Percentiles rank a stretch among this genome's conserved stretches.
Conservation (phyloP, 208 protist genomes). For the Acanthamoeba quina region DNA sequence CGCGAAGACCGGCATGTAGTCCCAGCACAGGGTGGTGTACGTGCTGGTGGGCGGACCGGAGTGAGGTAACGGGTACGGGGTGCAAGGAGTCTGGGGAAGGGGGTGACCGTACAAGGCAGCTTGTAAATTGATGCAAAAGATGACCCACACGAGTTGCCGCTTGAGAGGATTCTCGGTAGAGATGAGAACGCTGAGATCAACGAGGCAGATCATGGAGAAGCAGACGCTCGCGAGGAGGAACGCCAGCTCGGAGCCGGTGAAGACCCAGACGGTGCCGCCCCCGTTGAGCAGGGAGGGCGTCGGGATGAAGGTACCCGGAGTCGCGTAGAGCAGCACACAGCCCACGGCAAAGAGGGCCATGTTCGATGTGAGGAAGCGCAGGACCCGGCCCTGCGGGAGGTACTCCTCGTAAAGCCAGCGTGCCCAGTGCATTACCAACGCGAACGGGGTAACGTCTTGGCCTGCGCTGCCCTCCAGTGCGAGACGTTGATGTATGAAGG, state of each 20-base stretch:
- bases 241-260: not conserved
- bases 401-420: not conserved
- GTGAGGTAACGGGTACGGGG: not conserved
- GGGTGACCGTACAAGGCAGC: not conserved
- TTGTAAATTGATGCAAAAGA: not conserved
- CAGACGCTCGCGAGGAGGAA: not conserved
- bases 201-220: not conserved
- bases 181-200: not conserved
- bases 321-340: not conserved
- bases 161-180: not conserved
- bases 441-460: not conserved
- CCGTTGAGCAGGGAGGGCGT: not conserved
- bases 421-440: not conserved
- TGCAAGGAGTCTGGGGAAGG: too few relatives aligned
- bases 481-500: not conserved
- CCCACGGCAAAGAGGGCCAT: not conserved
- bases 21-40: not conserved
- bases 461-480: not conserved
- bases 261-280: not conserved
- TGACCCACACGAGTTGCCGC: constrained; percentile 5
- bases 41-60: not conserved
- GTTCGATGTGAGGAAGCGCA: not conserved
- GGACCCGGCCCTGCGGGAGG: not conserved
- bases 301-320: not conserved
- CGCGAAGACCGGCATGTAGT: not conserved